These are phyloP conservation scores for Microbotryomycetes sp. DNA, from an alignment of 1,284 basidiomycete species.

Conservation along the genomic window DNA sequence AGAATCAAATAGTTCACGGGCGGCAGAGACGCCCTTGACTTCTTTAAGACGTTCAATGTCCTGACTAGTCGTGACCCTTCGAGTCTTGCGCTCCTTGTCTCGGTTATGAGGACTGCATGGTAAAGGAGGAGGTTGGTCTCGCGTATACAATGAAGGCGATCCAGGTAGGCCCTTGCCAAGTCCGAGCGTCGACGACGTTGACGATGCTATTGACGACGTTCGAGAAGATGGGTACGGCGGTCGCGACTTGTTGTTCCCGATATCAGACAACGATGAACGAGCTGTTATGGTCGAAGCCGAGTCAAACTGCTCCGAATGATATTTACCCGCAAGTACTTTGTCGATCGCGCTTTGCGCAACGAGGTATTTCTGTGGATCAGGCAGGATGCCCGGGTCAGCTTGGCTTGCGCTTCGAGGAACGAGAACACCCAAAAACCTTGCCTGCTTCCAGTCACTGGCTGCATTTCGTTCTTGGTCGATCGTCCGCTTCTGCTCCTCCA, in stretches of 20 bases:
- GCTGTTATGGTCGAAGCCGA: too few relatives aligned
- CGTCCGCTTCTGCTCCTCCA: conserved; percentile 8
- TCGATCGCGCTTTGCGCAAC: conserved; percentile 14
- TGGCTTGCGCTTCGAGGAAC: background rate
- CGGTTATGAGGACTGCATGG: conserved; percentile 24
- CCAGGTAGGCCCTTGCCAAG: background rate
- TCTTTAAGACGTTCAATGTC: conserved; percentile 25
- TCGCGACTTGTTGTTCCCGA: background rate
- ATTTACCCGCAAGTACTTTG: too few relatives aligned
- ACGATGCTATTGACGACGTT: background rate
- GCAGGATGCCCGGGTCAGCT: background rate
- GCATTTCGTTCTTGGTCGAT: conserved; percentile 2
- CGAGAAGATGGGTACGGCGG: background rate
- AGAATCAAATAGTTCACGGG: conserved; percentile 15
- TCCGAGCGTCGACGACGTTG: background rate
- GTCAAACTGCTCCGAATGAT: too few relatives aligned
- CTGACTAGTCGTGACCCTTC: conserved; percentile 30
- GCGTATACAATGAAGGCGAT: background rate
- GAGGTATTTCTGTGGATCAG: conserved; percentile 14
- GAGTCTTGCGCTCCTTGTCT: conserved; percentile 18
- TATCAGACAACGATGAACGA: background rate
- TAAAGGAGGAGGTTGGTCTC: conserved; percentile 16
- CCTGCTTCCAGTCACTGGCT: conserved; percentile 19
- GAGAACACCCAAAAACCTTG: background rate
- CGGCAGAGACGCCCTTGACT: conserved; percentile 12